A percentile compares a stretch with the other conserved stretches of the same genome.
phyloP scores from a whole-genome alignment of 208 protist genomes.

The Perkinsela sp. region DNA sequence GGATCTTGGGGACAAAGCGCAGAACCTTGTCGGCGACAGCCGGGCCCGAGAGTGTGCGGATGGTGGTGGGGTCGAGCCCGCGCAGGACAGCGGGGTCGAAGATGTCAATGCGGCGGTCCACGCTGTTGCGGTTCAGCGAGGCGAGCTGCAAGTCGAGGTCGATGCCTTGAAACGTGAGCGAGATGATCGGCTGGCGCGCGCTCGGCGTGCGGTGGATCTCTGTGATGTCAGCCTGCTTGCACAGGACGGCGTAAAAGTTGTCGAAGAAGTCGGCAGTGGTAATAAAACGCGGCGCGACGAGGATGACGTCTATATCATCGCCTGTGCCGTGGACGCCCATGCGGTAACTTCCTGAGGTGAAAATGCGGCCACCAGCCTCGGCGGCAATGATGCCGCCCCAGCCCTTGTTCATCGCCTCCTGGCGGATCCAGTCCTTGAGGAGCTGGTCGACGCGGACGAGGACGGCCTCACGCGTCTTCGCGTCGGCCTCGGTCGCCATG shows the following conservation, averaged over 20 bases:
- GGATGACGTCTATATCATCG: slow-evolving; percentile 87
- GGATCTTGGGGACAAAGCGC: slow-evolving; percentile 74
- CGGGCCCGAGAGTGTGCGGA: slow-evolving; percentile 76
- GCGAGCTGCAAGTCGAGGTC: slow-evolving; percentile 86
- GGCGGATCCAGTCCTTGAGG: slow-evolving; percentile 45
- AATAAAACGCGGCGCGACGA: slow-evolving; percentile 69
- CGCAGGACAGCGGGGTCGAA: slow-evolving; percentile 65
- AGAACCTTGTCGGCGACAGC: slow-evolving; percentile 86
- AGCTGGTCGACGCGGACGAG: slow-evolving; percentile 45
- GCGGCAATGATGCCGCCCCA: slow-evolving; percentile 42
- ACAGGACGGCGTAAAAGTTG: slow-evolving; percentile 38
- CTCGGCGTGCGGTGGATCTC: slow-evolving; percentile 64
- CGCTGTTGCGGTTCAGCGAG: slow-evolving; percentile 36
- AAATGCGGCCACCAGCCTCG: slow-evolving; percentile 71
- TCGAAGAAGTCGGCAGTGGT: slow-evolving; percentile 76
- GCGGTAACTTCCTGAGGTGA: slow-evolving; percentile 89
- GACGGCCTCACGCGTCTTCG: slow-evolving; percentile 34
- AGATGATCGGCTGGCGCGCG: slow-evolving; percentile 83
- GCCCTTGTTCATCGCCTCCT: slow-evolving; percentile 53
- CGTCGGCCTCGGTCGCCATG: slow-evolving; percentile 59
- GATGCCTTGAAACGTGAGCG: slow-evolving; percentile 74
- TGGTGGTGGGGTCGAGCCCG: slow-evolving; percentile 69
- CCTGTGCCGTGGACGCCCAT: slow-evolving; percentile 81
- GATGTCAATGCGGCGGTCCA: slow-evolving; percentile 56
- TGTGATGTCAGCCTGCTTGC: slow-evolving; percentile 31